Evolutionary conservation across 2,329 filamentous ascomycete species (phyloP), one percentile per base, ranked within the genome.

Genomic region (Diaporthe ilicicola): DNA sequence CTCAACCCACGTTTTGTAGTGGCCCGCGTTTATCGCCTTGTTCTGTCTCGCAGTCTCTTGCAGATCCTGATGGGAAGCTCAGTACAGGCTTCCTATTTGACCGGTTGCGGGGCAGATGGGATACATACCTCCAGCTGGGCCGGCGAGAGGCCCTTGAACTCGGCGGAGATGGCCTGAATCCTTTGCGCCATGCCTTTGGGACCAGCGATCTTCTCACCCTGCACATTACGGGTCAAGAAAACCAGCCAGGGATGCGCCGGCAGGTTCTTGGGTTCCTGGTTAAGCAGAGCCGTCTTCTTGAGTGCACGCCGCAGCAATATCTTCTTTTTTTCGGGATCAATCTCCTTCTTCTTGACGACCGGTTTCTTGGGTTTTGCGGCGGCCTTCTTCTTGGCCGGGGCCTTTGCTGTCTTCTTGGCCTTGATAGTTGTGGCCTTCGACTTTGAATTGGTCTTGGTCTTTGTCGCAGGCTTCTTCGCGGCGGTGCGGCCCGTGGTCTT

Each of bases 1-100:
- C 71, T 84, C 79, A n/a, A 89, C 77, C 87, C 88, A 90, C 19
- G 81, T 78, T 78, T 84, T 82, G 76, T 81, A 81, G 22, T 77
- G 74, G 10, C 77, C 80, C 10, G 78, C 74, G 75, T 87, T 87
- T 74, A 74, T 72, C 24, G 75, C 73, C 59, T 78, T 79, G 80
- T 89, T 88, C 73, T 81, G 74, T 2, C 77, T 69, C 34, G 78
- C 80, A 15, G 48, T 75, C 27, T 77, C 74, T n/a, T 77, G 50
- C 32, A 87, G 78, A 50, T 74, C 77, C 84, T 87, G 67, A 29
- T 66, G 42, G n/a, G 32, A 42, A 13, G 19, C 13, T 46, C n/a
- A 64, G 50, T 50, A n/a, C 48, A 37, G 59, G 2, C 27, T 51
- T 27, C 15, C 10, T 34, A 13, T n/a, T 50, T 34, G 17, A 53